Evolutionary conservation across 495 filamentous ascomycete genomes (phyloP), one percentile per base, ranked within the genome.

Genomic region (Xylaria longipes): DNA sequence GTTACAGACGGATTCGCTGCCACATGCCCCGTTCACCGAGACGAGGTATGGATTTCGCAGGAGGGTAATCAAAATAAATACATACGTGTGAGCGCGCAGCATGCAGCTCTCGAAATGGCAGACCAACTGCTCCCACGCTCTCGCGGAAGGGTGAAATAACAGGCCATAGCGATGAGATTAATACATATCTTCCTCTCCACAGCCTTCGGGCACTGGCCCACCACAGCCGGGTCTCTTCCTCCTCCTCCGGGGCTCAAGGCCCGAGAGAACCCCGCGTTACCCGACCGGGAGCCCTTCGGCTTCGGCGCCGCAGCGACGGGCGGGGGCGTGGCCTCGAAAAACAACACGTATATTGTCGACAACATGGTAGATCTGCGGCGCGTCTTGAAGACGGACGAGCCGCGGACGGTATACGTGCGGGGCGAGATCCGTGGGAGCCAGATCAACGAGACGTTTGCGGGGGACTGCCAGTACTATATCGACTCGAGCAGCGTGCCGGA

Each of bases 331-430:
- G 45, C 72, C 22, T 20, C 29, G 17, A 56, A 62, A 8, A 46
- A 52, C 31, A 62, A 61, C 57, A 70, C 68, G 20, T 76, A 72
- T 50, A 65, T 76, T 0, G 65, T 74, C 20, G 35, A 31, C 33
- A 72, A 69, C 43, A 76, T 76, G 72, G 41, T 68, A 27, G 74
- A 75, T 15, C 66, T 75, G 35, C 68, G 74, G 25, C 20, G 57
- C 17, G 65, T 70, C 3, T 58, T 76, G 7, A 69, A 72, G 39
- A 65, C 75, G 37, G 61, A 68, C 5, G 39, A 17, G 27, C 69
- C 73, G 1, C 65, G 73, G 33, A 74, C 61, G 0, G 57, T 76
- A 20, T 74, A 76, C 54, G 69, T 76, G 11, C 52, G 72, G 25
- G 74, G 74, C 14, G 68, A 52, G n/a, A 68, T 76, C 11, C 15